Percentiles rank a stretch among this genome's conserved stretches.
Evolutionary conservation across 306 rosid species (phyloP).

Genomic region (Datisca glomerata): DNA sequence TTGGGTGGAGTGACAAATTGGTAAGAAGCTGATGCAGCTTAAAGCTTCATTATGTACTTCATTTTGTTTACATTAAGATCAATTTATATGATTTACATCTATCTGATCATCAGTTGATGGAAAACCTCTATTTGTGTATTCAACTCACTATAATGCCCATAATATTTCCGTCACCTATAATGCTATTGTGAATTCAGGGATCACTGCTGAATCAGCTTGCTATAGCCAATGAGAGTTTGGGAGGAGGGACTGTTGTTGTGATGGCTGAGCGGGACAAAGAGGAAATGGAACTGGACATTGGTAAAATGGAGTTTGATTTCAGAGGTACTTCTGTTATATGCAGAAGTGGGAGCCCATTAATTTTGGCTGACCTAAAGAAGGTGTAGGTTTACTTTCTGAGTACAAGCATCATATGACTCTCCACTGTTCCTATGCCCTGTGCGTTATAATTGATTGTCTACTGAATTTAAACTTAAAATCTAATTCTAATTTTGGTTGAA

Average conservation of each 20-base stretch:
- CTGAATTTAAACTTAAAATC: too few species aligned
- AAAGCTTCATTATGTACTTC: neutral
- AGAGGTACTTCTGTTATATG: conserved; percentile 89
- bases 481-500: too few species aligned
- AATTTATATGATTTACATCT: neutral
- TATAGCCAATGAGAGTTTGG: conserved; percentile 84
- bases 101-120: conserved; percentile 5
- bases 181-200: conserved; percentile 39
- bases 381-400: conserved; percentile 25
- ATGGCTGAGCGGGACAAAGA: conserved; percentile 96
- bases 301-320: conserved; percentile 86
- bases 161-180: conserved; percentile 6
- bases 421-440: too few species aligned
- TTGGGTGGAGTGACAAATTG: conserved; percentile 94
- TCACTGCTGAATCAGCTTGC: conserved; percentile 78
- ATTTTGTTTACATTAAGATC: neutral
- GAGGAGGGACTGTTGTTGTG: conserved; percentile 82
- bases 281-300: conserved; percentile 92
- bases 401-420: too few species aligned
- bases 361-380: conserved; percentile 88
- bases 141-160: conserved; percentile 4
- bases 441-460: too few species aligned
- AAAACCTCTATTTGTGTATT: neutral
- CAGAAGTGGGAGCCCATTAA: conserved; percentile 89
- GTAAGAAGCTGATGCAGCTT: conserved; percentile 21